Evolutionary conservation across 2,329 filamentous ascomycete species (phyloP).

Genomic region (Pezicula neosporulosa): DNA sequence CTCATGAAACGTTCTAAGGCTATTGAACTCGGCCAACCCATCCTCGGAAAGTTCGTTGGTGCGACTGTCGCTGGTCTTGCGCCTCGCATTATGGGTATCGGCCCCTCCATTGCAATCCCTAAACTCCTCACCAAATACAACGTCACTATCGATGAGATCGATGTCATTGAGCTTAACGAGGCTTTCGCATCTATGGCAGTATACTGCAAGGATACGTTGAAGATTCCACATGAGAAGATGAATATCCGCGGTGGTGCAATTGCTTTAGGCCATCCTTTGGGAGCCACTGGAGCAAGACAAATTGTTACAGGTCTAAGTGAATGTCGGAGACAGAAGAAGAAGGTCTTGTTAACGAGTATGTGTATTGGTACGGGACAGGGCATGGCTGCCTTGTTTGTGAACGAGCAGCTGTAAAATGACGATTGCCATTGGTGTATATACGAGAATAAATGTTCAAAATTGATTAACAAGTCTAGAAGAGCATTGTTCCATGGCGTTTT

Average conservation of each 20-base stretch:
- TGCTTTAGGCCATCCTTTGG: constrained; percentile 79
- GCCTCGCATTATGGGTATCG: constrained; percentile 95
- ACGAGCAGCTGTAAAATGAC: constrained; percentile 41
- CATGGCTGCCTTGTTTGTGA: constrained; percentile 65
- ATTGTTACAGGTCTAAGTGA: constrained; percentile 90
- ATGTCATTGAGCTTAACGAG: constrained; percentile 94
- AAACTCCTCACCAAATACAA: constrained; percentile 84
- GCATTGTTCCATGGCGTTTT: no score
- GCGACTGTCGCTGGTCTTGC: constrained; percentile 87
- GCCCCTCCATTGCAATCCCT: constrained; percentile 67
- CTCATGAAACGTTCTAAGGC: constrained; percentile 94
- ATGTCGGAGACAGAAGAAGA: constrained; percentile 79
- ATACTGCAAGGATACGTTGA: constrained; percentile 76
- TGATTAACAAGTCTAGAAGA: no score
- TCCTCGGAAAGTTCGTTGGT: constrained; percentile 91
- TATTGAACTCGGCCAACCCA: constrained; percentile 80
- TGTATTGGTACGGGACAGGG: constrained; percentile 70
- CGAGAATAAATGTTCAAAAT: no score
- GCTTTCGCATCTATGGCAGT: constrained; percentile 98
- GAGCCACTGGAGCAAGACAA: constrained; percentile 72
- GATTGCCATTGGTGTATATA: no score
- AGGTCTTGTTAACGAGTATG: constrained; percentile 90
- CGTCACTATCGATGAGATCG: constrained; percentile 76
- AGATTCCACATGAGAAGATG: constrained; percentile 71
- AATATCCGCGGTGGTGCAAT: constrained; percentile 81